Evolutionary conservation across 305 asterid genomes (phyloP), one percentile per base, ranked within the genome.

Genomic region (Fraxinus sp.): DNA sequence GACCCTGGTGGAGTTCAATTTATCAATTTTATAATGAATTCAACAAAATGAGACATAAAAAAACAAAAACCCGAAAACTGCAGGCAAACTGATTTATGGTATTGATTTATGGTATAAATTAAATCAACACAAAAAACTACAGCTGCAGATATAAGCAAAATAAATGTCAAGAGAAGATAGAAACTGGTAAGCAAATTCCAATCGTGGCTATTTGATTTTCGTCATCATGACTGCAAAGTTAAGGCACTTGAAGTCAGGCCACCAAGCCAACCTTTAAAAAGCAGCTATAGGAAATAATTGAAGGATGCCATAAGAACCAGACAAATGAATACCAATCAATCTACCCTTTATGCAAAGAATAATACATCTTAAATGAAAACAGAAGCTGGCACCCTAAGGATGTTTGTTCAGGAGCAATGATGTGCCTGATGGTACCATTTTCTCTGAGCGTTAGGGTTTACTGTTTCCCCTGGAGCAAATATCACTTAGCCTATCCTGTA

Each of bases 1-100:
- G 82, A 97, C 99, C 93, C 99, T 97, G 91, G 85, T 46, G 83
- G 77, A 79, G 81, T 84, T 80, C 86, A 83, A 78, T 72, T 16
- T 26, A 83, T 82, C 84, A 85, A 76, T 52, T 41, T 76, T 82
- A 83, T 79, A 28, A 24, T 16, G 22, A 59, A 11, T 26, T 33
- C 30, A 28, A 28, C 44, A 30, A 44, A 83, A 80, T 46, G 71
- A 74, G 24, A 81, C 57, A 85, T 74, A 32, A 37, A 57, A 41
- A 70, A 79, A 57, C 75, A 66, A 74, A 72, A 78, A 71, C 84
- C 76, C 73, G 52, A 79, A 66, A 70, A 74, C 20, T 35, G 36
- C 32, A 0, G 36, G 10, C 36, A 76, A 66, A 64, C 36, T 46
- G 14, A n/a, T n/a, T n/a, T n/a, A n/a, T n/a, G n/a, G n/a, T n/a